Evolutionary conservation across 2,329 filamentous ascomycete genomes (phyloP), one percentile per base, ranked within the genome.

Genomic region (Thermoascus crustaceus): DNA sequence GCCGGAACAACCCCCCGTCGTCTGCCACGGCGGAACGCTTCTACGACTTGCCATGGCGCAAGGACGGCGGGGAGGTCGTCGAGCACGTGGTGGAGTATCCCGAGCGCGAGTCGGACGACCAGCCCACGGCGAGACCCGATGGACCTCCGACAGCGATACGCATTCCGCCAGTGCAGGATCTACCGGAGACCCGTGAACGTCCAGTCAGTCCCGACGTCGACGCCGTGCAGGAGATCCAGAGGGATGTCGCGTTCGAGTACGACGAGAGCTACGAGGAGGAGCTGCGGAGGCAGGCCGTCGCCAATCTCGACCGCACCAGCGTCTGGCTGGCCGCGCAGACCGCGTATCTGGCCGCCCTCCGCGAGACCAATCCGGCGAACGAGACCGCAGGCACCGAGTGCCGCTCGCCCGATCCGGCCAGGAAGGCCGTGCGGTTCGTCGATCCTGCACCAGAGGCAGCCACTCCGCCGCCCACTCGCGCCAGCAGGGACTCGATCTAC

Each of bases 21-120:
- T 94, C 89, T 1, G 85, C 86, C 19, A 87, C 82, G n/a, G 89
- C 89, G 7, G 85, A 94, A 56, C 78, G 82, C 43, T 96, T 95
- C 53, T 96, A 96, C 64, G 80, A 82, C 43, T 73, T 82, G 18
- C 87, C 88, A 3, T 95, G 87, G 81, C 72, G 69, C 45, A 62
- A 63, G 14, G 57, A 67, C 33, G 43, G 63, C 30, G 60, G 63
- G 10, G 55, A 65, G 5, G 54, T 80, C 17, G 63, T 85, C 31
- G 82, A 88, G 55, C 81, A 78, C 30, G 69, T 85, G 20, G 64
- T 88, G 19, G 76, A 85, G 48, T 60, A 78, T 22, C 51, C 57
- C 10, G 64, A 70, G 9, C 66, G 65, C 23, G 57, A 37, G 2
- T 37, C 45, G 7, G 58, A 60, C 16, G 53, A 62, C 29, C 50